Evolutionary conservation across 495 filamentous ascomycete genomes (phyloP).

Genomic region (Penicillium pancosmium): DNA sequence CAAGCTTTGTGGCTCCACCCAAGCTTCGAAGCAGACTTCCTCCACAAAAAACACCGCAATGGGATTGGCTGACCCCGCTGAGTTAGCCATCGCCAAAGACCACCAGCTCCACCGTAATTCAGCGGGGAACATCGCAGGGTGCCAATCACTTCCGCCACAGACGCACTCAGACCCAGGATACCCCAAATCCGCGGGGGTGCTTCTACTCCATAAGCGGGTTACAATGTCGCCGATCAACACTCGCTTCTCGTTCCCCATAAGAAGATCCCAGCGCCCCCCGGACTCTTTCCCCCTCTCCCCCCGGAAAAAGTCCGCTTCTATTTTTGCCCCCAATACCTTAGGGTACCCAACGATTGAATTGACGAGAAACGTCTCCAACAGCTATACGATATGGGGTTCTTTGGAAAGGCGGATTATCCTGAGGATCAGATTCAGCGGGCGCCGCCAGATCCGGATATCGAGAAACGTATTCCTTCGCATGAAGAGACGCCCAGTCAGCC

Average conservation of each 20-base stretch:
- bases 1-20: constrained; percentile 18
- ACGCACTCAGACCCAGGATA: background rate
- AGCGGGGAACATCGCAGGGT: background rate
- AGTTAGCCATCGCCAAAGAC: background rate
- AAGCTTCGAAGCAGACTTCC: constrained; percentile 11
- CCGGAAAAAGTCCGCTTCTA: background rate
- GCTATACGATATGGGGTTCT: constrained; percentile 31
- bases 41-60: constrained; percentile 8
- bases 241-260: background rate
- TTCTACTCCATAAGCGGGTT: too few species aligned
- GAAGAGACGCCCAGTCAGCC: constrained; percentile 30
- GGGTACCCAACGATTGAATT: constrained; percentile 1
- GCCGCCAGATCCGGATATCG: constrained; percentile 29
- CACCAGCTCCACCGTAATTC: background rate
- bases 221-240: background rate
- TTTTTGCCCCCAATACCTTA: constrained; percentile 2
- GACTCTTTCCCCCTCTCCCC: constrained; percentile 6
- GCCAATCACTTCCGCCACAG: background rate
- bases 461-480: constrained; percentile 35
- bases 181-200: background rate
- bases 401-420: constrained; percentile 26
- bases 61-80: constrained; percentile 13
- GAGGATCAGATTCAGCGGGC: constrained; percentile 31
- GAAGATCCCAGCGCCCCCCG: background rate
- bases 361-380: too few species aligned